These are phyloP conservation scores for Trypanosoma platydactyli DNA, from an alignment of 208 protist genomes.

Conservation along the genomic window DNA sequence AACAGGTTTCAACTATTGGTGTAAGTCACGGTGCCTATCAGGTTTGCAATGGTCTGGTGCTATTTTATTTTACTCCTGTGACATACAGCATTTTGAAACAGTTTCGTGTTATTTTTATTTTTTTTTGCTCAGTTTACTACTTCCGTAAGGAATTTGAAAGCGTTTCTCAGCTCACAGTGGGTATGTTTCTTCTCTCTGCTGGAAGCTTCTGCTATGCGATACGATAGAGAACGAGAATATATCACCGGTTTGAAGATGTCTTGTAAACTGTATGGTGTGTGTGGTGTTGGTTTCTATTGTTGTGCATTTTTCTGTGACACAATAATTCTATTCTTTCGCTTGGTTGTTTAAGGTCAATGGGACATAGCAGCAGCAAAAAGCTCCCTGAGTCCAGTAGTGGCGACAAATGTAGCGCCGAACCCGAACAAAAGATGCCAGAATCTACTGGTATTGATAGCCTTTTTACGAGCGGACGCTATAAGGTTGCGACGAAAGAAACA, in stretches of 20 bases:
- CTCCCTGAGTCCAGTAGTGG: constrained; percentile 15
- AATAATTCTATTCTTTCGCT: not conserved
- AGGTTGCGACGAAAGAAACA: constrained; percentile 64
- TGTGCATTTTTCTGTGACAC: not conserved
- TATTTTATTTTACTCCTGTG: constrained; percentile 23
- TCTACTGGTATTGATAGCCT: constrained; percentile 80
- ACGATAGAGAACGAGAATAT: not conserved
- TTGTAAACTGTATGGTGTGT: too few relatives aligned
- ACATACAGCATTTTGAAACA: constrained; percentile 30
- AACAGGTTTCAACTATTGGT: constrained; percentile 8
- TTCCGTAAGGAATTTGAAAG: constrained; percentile 21
- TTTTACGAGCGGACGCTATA: constrained; percentile 68
- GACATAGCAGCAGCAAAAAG: constrained; percentile 31
- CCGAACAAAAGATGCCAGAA: constrained; percentile 57
- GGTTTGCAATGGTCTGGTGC: constrained; percentile 18
- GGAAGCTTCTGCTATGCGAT: constrained; percentile 16
- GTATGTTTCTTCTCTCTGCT: constrained; percentile 15
- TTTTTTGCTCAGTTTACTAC: constrained; percentile 25
- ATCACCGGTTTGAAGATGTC: too few relatives aligned
- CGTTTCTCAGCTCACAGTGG: constrained; percentile 13
- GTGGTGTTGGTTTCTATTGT: not conserved
- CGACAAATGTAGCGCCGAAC: constrained; percentile 24
- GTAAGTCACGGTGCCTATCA: constrained; percentile 20
- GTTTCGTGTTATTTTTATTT: constrained; percentile 22
- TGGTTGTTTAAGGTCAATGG: constrained; percentile 25